phyloP scores from a whole-genome alignment of 2,329 filamentous ascomycete genomes.

The Hymenoscyphus fraxineus region DNA sequence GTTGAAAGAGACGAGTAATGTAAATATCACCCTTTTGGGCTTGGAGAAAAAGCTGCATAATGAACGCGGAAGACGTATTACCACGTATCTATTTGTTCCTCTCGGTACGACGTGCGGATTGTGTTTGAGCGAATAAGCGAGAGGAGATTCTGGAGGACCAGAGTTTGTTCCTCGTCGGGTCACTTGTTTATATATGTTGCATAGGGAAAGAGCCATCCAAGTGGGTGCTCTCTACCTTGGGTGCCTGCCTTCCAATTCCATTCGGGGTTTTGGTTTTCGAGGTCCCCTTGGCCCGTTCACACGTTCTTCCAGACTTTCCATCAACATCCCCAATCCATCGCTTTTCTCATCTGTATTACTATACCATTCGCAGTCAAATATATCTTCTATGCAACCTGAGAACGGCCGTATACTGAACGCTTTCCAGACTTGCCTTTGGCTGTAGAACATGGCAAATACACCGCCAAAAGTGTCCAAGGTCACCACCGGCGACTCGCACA shows the following conservation, averaged over 20 bases:
- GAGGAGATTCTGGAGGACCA: background rate
- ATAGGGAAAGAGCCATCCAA: background rate
- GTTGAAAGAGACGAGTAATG: background rate
- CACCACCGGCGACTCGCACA: background rate
- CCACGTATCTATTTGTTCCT: background rate
- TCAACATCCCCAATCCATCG: background rate
- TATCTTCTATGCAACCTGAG: background rate
- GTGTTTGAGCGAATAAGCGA: background rate
- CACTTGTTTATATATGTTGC: too few relatives aligned
- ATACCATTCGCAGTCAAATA: background rate
- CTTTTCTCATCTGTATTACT: background rate
- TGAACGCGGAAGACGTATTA: background rate
- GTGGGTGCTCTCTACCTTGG: background rate
- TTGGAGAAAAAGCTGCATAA: background rate
- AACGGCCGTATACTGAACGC: background rate
- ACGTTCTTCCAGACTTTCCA: background rate
- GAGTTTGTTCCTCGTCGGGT: background rate
- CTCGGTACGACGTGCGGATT: background rate
- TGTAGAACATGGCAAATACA: background rate
- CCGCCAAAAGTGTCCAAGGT: background rate
- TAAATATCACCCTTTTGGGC: background rate
- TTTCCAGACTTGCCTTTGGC: background rate
- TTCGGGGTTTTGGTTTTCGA: background rate
- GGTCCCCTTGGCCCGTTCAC: background rate
- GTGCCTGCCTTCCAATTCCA: background rate